phyloP scores from a whole-genome alignment of 2,329 filamentous ascomycete genomes.

The Diplodia sapinea region DNA sequence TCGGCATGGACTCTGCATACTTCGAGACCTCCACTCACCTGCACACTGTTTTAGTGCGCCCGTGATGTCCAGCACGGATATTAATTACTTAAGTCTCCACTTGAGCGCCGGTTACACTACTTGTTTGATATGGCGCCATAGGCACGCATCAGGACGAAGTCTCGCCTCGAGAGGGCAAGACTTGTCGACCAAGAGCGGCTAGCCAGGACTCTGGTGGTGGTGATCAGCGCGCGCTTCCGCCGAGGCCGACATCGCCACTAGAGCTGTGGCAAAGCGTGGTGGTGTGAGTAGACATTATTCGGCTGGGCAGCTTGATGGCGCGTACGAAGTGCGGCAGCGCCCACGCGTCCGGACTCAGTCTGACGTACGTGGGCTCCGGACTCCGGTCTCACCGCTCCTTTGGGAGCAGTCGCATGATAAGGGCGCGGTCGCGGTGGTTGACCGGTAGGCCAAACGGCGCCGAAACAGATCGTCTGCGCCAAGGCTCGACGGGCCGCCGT shows the following conservation, averaged over 20 bases:
- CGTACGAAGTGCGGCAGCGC: neutral
- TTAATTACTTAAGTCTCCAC: neutral
- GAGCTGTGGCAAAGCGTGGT: neutral
- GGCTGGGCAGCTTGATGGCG: neutral
- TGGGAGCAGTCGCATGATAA: slow-evolving; percentile 19
- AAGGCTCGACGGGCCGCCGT: slow-evolving; percentile 14
- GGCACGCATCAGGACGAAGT: neutral
- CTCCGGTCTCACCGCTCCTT: slow-evolving; percentile 23
- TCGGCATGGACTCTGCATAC: neutral
- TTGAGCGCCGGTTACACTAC: neutral
- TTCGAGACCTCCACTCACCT: neutral
- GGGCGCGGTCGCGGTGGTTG: neutral
- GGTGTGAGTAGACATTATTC: neutral
- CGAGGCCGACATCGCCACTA: neutral
- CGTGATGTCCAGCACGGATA: neutral
- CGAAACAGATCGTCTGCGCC: slow-evolving; percentile 19
- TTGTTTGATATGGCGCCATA: neutral
- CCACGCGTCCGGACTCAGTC: slow-evolving; percentile 3
- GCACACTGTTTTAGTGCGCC: neutral
- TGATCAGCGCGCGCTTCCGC: neutral
- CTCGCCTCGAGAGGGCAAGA: neutral
- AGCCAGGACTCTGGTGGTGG: neutral
- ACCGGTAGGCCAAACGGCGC: slow-evolving; percentile 19
- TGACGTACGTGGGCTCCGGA: neutral
- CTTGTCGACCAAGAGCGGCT: neutral